Conservation (phyloP, 768 basidiomycete species). For the Naganishia vaughanmartiniae region DNA sequence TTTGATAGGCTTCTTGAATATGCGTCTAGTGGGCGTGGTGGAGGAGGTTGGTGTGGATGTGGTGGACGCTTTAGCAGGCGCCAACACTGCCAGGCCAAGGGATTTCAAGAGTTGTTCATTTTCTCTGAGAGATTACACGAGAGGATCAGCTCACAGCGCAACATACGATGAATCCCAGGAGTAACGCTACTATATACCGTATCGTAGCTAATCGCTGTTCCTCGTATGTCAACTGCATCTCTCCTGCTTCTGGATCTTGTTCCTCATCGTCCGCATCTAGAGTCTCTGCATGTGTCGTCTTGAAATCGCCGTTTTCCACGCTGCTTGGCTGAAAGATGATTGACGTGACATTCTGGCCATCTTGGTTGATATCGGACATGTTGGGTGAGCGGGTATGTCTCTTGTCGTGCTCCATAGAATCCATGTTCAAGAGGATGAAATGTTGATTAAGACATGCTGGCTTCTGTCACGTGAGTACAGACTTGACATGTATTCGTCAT, state of each 20-base stretch:
- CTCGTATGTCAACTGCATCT: conserved; percentile 37
- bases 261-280: conserved; percentile 18
- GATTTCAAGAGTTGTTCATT: conserved; percentile 37
- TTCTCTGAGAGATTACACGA: conserved; percentile 12
- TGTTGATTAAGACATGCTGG: too few relatives aligned
- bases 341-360: neutral
- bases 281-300: neutral
- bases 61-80: conserved; percentile 3
- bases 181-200: conserved; percentile 29
- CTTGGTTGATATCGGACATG: too few relatives aligned
- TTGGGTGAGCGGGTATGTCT: too few relatives aligned
- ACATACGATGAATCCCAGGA: neutral
- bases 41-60: neutral
- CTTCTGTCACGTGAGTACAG: too few relatives aligned
- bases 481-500: too few relatives aligned
- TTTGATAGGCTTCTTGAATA: conserved; percentile 2
- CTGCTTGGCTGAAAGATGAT: neutral
- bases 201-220: conserved; percentile 43
- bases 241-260: conserved; percentile 17
- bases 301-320: neutral
- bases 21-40: neutral
- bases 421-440: too few relatives aligned
- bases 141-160: neutral
- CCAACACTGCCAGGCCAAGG: conserved; percentile 32
- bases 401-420: too few relatives aligned